phyloP scores from a whole-genome alignment of 176 grass and related monocot species.

The Poa annua region DNA sequence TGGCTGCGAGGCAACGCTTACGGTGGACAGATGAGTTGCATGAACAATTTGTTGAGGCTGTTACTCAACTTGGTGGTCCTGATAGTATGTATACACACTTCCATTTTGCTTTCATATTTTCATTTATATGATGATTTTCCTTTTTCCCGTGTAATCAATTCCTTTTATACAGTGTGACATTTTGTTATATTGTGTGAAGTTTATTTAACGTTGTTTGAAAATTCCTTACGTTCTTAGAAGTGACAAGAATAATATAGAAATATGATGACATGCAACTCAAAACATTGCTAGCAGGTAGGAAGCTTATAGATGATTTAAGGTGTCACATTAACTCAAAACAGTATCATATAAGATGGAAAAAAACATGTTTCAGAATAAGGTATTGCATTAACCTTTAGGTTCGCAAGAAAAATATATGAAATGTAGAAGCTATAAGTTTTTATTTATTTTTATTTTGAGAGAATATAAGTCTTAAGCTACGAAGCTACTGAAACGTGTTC shows the following conservation, averaged over 20 bases:
- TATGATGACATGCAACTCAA: constrained; percentile 6
- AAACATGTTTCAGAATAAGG: not conserved
- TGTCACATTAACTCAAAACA: not conserved
- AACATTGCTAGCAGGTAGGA: not conserved
- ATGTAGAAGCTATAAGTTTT: not conserved
- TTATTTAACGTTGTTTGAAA: not conserved
- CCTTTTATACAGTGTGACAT: not conserved
- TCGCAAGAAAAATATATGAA: constrained; percentile 18
- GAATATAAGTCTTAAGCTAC: too few species aligned
- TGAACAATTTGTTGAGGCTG: constrained; percentile 85
- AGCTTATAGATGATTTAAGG: constrained; percentile 1
- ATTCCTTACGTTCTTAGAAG: not conserved
- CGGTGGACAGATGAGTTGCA: constrained; percentile 98
- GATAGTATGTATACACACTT: constrained; percentile 68
- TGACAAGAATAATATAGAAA: constrained; percentile 22
- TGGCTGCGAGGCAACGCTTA: constrained; percentile 79
- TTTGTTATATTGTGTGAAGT: not conserved
- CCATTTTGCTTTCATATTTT: constrained; percentile 8
- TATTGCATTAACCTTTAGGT: not conserved
- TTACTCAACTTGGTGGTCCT: constrained; percentile 94
- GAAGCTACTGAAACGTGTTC: not conserved
- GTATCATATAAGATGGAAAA: not conserved
- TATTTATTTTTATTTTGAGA: too few species aligned
- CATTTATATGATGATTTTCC: constrained; percentile 2
- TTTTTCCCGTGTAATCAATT: not conserved